Evolutionary conservation across 768 basidiomycete species (phyloP), one percentile per base, ranked within the genome.

Genomic region (Obba rivulosa): DNA sequence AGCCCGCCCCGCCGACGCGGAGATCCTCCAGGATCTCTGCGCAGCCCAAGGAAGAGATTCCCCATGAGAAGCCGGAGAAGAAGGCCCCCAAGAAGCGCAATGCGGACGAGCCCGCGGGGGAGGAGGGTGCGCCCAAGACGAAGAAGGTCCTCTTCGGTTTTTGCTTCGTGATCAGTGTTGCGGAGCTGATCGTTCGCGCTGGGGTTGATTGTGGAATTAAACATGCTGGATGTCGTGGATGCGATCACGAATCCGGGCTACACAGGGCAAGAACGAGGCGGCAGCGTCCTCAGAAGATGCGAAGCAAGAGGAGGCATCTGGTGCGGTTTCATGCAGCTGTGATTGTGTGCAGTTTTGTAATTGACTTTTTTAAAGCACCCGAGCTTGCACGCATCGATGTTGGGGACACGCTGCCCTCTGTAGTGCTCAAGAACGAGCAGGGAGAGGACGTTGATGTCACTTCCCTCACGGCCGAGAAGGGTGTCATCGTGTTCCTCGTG

Each of bases 341-440:
- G 28, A 31, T 7, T 5, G 28, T 13, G 28, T 13, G 13, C 13
- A 5, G 24, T 21, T 38, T 45, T n/a, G 38, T 24, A 37, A 5
- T 21, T 14, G n/a, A 21, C 11, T n/a, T 38, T 7, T 38, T 21
- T 45, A 16, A 66, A 23, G 47, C 56, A 34, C 50, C 51, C 11
- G 52, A 55, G 13, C 46, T 62, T 18, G 42, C 51, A 11, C 44
- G 66, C 2, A 74, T 94, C 52, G 76, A 87, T 52, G 69, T 91
- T 28, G 94, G 92, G 5, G 89, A 86, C 52, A 67, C 69, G 24
- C 69, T 96, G 38, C 92, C 92, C 2, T 77, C 78, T 4, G 60
- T 94, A 52, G 77, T 71, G 4, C 69, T 98, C 51, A 85, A 92
- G 69, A 90, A 92, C 63, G 89, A 96, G 69, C 81, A 87, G 64